These are phyloP conservation scores for Heliamphora pulchella DNA, from an alignment of 179 eudicot genomes.

Conservation along the genomic window DNA sequence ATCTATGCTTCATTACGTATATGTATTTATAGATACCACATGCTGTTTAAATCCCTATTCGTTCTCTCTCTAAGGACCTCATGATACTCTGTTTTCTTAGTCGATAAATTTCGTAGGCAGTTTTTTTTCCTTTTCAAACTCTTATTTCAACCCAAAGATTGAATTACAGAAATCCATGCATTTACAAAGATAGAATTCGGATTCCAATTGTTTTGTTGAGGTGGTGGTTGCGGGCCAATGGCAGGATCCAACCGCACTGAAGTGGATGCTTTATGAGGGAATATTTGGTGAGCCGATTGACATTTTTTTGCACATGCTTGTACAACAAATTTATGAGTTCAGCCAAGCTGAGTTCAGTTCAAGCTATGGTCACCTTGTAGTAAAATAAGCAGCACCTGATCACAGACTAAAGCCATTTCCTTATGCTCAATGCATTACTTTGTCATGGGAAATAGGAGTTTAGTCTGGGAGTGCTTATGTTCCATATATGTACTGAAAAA, in stretches of 20 bases:
- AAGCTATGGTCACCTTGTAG: background rate
- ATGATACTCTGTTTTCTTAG: too few species aligned
- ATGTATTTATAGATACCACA: too few species aligned
- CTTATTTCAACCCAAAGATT: background rate
- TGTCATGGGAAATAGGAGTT: background rate
- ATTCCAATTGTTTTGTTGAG: background rate
- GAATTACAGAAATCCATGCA: background rate
- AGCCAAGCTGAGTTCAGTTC: constrained; percentile 3
- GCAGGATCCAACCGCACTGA: background rate
- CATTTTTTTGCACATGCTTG: background rate
- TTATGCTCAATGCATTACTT: background rate
- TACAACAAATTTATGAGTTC: background rate
- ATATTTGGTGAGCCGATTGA: constrained; percentile 11
- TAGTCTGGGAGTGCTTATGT: background rate
- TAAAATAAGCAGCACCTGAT: background rate
- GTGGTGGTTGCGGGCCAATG: background rate
- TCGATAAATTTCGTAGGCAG: too few species aligned
- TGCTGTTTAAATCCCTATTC: too few species aligned
- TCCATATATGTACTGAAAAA: background rate
- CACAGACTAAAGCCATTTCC: background rate
- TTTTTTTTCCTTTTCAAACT: too few species aligned
- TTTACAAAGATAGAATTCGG: background rate
- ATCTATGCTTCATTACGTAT: too few species aligned
- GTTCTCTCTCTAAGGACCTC: too few species aligned
- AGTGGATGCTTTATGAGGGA: constrained; percentile 4